Base-by-base conservation (phyloP, 2,329 filamentous ascomycete species). In the Sphaerulina vaccinii region DNA sequence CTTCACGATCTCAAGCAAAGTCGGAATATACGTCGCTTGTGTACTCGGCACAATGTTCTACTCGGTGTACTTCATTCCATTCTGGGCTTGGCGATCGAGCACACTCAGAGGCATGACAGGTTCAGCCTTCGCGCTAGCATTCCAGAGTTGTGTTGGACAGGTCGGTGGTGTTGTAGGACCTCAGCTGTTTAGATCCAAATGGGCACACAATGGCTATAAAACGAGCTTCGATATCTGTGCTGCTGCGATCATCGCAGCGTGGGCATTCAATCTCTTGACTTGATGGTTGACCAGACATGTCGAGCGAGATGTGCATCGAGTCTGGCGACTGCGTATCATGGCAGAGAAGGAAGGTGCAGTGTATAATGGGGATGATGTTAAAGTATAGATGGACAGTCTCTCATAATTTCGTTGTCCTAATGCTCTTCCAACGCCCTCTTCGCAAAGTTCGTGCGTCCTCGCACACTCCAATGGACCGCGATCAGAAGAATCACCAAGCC, bases 111-210 rank as follows among this genome's bases (percentile, higher is more conserved):
- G 74, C 2, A 69, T 68, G 5, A 77, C 74, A 0, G 74, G 72
- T 9, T 72, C 73, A 0, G 74, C 73, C 0, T 75, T 77, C 49
- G 73, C 72, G 0, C 62, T 75, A 1, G 74, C 70, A 0, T 63
- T 77, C 8, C 73, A 76, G 52, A 70, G 68, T 1, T 71, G 69
- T 3, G 65, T 76, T 5, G 74, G 69, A 0, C 74, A 76, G 59
- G 64, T 76, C 1, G 74, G 75, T 4, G 73, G 72, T n/a, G 72
- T 75, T 1, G 67, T 76, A 21, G 74, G 70, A 0, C 74, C 73
- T 1, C 73, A 76, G 56, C 60, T 76, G 0, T 76, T 76, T 59
- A 70, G 71, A 55, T 67, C 65, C 2, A 68, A 68, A 39, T 77
- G 66, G 52, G 73, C 73, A 5, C 58, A 71, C 51, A 70, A 74